Evolutionary conservation across 352 stramenopile species (phyloP).

Genomic region (Pythium coloratum): DNA sequence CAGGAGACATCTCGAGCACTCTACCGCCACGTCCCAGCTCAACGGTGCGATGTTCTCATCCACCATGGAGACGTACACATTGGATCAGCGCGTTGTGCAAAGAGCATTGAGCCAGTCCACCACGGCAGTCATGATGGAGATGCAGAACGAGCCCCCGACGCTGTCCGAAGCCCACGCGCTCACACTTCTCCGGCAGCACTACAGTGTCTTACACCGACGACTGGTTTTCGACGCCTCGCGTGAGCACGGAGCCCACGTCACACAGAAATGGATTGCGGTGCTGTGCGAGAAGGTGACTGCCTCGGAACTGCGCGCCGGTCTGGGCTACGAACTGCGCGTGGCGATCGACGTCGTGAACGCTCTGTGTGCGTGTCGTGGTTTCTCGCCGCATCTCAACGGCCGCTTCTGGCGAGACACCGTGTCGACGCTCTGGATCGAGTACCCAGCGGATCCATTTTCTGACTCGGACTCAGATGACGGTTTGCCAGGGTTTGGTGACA

Average conservation of each 20-base stretch:
- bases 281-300: not conserved
- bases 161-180: not conserved
- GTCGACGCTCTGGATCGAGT: not conserved
- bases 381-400: not conserved
- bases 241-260: not conserved
- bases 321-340: conserved; percentile 5
- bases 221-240: not conserved
- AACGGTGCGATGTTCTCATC: no score
- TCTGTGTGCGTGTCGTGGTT: conserved; percentile 2
- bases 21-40: not conserved
- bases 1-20: no score
- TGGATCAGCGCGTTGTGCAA: no score
- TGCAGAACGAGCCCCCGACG: no score
- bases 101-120: no score
- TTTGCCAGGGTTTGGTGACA: no score
- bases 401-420: conserved; percentile 5
- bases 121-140: no score
- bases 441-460: not conserved
- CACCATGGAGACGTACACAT: no score
- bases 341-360: conserved; percentile 10
- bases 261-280: conserved; percentile 4
- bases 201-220: not conserved
- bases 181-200: not conserved
- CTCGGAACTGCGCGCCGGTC: not conserved
- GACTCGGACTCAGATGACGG: not conserved